Base-by-base conservation (phyloP, 225 moss, liverwort and hornwort genomes). In the Takakia lepidozioides region DNA sequence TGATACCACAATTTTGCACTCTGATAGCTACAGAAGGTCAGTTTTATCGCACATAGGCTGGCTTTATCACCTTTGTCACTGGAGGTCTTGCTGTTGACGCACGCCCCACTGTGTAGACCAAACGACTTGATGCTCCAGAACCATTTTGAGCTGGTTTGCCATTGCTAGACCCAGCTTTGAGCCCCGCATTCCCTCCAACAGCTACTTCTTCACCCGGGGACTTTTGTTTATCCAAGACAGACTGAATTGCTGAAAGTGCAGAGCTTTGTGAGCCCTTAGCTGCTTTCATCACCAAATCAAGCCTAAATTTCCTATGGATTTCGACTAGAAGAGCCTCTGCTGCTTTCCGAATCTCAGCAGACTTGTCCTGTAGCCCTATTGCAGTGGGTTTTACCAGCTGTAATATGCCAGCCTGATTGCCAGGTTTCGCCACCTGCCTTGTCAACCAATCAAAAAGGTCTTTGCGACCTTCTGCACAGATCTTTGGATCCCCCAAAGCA, bases 361-460 rank as follows among this genome's bases (percentile, higher is more conserved):
- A 34, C 32, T 34, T 34, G 32, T 34, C 32, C 32, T 34, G 32
- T 5, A 34, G 32, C 32, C 32, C 32, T n/a, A 72, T 43, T 11
- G 72, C 68, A 52, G 86, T 74, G 4, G 89, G 84, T 52, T 84
- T 93, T 26, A 86, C 64, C 29, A 93, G 55, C 63, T 81, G 67
- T 15, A 75, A 62, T 50, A 89, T 49, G 39, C 79, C 79, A 25
- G 76, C 67, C 51, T 78, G 85, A 62, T 72, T 70, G 35, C 81
- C 86, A 55, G 74, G 69, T 38, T 76, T 78, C 51, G 78, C 73
- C 29, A 72, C 69, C 57, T 93, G 66, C 63, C 68, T 81, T 37
- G 78, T 69, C 32, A 82, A 70, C 93, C 93, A 93, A 41, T 93
- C 93, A 55, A 83, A 88, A 20, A 93, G 69, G 14, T 93, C 93